Percentiles rank a stretch among this genome's conserved stretches.
These are phyloP conservation scores for Spathaspora hagerdaliae DNA, from an alignment of 805 yeast species.

Conservation along the genomic window DNA sequence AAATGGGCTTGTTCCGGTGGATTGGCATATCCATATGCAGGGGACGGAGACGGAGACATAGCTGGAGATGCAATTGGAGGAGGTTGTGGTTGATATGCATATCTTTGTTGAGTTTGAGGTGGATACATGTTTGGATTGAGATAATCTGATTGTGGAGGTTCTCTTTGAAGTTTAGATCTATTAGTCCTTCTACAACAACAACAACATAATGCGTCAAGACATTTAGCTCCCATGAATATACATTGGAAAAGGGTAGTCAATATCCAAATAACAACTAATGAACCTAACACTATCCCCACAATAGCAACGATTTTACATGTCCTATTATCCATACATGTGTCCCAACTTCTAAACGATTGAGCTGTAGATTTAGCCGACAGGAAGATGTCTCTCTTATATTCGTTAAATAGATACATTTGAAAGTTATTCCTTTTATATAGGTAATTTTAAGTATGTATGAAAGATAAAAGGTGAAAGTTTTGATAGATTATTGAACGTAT, in stretches of 20 bases:
- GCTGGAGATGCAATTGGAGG: neutral
- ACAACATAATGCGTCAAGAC: slow-evolving; percentile 44
- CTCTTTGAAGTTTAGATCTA: slow-evolving; percentile 7
- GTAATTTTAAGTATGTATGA: no score
- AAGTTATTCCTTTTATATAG: no score
- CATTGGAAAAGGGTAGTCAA: slow-evolving; percentile 53
- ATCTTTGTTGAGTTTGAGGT: slow-evolving; percentile 9
- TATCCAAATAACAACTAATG: slow-evolving; percentile 52
- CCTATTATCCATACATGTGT: slow-evolving; percentile 74
- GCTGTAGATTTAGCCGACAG: slow-evolving; percentile 25
- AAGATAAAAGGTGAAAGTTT: no score
- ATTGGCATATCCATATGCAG: neutral
- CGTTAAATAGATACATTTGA: neutral
- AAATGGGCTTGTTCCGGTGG: slow-evolving; percentile 8
- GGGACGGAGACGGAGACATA: neutral
- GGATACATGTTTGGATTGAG: slow-evolving; percentile 35
- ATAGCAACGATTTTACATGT: slow-evolving; percentile 76
- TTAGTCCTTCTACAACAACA: slow-evolving; percentile 40
- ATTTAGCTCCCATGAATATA: slow-evolving; percentile 47
- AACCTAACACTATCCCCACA: slow-evolving; percentile 63
- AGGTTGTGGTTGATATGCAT: slow-evolving; percentile 6
- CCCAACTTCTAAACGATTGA: slow-evolving; percentile 64
- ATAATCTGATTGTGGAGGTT: slow-evolving; percentile 11
- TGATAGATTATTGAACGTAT: no score
- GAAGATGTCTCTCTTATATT: slow-evolving; percentile 7